These are phyloP conservation scores for Phytophthora cactorum DNA, from an alignment of 352 stramenopile genomes.

Conservation along the genomic window DNA sequence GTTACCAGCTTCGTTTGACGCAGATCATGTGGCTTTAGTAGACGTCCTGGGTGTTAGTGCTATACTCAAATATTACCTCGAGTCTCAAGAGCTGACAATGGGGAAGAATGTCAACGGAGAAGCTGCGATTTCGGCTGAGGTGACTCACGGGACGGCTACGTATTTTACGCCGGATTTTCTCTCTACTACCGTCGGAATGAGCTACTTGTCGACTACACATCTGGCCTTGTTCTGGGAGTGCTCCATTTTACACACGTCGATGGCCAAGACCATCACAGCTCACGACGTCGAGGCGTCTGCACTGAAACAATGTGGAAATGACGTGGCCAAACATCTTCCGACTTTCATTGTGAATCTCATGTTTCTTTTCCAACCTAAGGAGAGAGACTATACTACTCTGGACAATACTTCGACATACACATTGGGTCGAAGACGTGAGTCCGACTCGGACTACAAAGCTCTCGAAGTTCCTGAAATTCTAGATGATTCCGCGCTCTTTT, in stretches of 20 bases:
- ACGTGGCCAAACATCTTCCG: conserved; percentile 26
- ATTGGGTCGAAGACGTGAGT: conserved; percentile 30
- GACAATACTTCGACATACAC: conserved; percentile 49
- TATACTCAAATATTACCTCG: conserved; percentile 34
- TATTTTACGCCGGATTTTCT: conserved; percentile 42
- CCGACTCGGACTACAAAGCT: conserved; percentile 20
- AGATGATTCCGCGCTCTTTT: conserved; percentile 19
- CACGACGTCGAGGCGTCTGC: conserved; percentile 25
- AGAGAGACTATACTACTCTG: conserved; percentile 43
- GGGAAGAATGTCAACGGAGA: conserved; percentile 49
- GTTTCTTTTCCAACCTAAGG: conserved; percentile 43
- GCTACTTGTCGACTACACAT: conserved; percentile 34
- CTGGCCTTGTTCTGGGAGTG: conserved; percentile 52
- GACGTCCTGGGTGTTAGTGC: conserved; percentile 35
- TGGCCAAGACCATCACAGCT: conserved; percentile 37
- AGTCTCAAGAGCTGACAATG: conserved; percentile 42
- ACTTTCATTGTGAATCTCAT: conserved; percentile 47
- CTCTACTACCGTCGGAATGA: conserved; percentile 42
- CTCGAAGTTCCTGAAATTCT: conserved; percentile 33
- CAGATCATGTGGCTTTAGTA: conserved; percentile 33
- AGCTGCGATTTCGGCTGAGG: conserved; percentile 42
- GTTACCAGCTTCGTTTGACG: conserved; percentile 32
- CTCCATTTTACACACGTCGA: conserved; percentile 41
- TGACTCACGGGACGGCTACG: conserved; percentile 35
- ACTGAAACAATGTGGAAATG: conserved; percentile 31